Evolutionary conservation across 2,329 filamentous ascomycete species (phyloP), one percentile per base, ranked within the genome.

Genomic region (Ascochyta viciae-villosae): DNA sequence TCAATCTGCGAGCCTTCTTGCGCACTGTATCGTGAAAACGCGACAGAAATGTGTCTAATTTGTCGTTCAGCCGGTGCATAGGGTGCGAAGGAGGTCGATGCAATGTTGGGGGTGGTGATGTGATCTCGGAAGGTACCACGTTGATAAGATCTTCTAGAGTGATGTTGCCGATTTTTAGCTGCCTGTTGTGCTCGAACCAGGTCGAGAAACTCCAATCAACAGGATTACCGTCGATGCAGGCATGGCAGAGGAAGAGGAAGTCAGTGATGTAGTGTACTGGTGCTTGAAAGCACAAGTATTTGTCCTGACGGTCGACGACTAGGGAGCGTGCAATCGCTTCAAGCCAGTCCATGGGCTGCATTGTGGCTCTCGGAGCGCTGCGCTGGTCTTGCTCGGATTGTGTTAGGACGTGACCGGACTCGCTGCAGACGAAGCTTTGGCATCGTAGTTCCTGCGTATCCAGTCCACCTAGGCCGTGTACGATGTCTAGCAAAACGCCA

Each of bases 281-380:
- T 10, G 70, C 66, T 23, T 59, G 57, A 27, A 64, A 69, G 37
- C 67, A 64, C 8, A 73, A 58, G 33, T 72, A 73, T 22, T 73
- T 74, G 61, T 74, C 70, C 40, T 67, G 60, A 7, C 70, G 65
- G 38, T 70, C 66, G 23, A 74, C 60, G 6, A 67, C 63, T 5
- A 74, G 62, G 0, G 66, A 71, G 15, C 66, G 63, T 6, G 66
- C 62, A 13, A 73, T 58, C 0, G 60, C 50, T 43, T 65, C 59
- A 7, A 72, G 41, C 51, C 63, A 61, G 27, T 68, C 62, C 39
- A 60, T 46, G n/a, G 56, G 56, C 16, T 49, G 27, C 55, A 59
- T 65, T 7, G 39, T 43, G 15, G 47, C 53, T 60, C 54, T 59
- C 7, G 45, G 50, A 1, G 33, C 40, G 19, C 42, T 52, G n/a